Evolutionary conservation across 1,284 basidiomycete genomes (phyloP).

Genomic region (Papiliotrema flavescens): DNA sequence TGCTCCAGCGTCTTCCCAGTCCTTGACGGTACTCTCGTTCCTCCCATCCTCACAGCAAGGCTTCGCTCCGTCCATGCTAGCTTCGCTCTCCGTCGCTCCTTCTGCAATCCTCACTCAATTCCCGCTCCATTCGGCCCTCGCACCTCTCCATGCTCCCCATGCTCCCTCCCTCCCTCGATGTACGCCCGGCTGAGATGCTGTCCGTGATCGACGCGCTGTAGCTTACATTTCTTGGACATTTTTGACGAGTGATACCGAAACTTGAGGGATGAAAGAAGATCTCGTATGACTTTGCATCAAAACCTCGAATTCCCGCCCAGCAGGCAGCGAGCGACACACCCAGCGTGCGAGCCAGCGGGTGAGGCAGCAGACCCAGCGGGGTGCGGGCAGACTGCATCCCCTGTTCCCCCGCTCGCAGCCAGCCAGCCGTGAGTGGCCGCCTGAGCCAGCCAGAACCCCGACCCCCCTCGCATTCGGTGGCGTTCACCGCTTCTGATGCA

Average conservation of each 20-base stretch:
- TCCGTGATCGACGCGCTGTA: too few relatives aligned
- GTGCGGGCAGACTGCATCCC: neutral
- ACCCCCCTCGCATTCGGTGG: too few relatives aligned
- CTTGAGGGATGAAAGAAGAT: constrained; percentile 11
- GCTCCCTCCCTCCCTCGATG: neutral
- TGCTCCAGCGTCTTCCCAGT: neutral
- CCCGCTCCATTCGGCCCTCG: neutral
- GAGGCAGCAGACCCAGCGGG: too few relatives aligned
- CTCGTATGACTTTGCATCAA: neutral
- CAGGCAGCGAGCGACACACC: too few relatives aligned
- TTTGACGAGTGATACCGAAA: constrained; percentile 7
- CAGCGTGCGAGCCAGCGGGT: neutral
- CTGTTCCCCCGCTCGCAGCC: neutral
- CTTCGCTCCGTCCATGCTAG: neutral
- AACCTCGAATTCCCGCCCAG: too few relatives aligned
- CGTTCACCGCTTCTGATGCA: too few relatives aligned
- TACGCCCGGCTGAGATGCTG: neutral
- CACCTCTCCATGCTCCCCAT: neutral
- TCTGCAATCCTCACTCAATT: neutral
- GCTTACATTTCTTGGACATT: constrained; percentile 44
- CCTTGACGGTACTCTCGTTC: neutral
- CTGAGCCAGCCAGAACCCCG: too few relatives aligned
- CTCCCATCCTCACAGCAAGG: neutral
- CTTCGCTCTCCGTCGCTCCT: neutral
- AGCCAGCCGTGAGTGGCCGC: too few relatives aligned